These are phyloP conservation scores for Aspergillus sp. DNA, from an alignment of 2,329 filamentous ascomycete species.

Conservation along the genomic window DNA sequence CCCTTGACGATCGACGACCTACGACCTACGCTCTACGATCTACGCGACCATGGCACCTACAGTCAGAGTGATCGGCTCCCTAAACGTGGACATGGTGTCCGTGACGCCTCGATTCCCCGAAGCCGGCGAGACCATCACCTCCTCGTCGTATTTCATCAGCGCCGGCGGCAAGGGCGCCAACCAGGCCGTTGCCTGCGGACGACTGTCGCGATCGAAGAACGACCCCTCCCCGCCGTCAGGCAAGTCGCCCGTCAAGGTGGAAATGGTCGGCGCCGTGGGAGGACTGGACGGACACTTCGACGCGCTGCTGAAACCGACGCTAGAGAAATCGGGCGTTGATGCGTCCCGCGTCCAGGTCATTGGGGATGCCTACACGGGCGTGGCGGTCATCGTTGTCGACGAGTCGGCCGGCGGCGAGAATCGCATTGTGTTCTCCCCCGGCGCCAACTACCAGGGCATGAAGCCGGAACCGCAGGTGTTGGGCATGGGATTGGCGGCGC, in stretches of 20 bases:
- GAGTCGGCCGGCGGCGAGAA: conserved; percentile 68
- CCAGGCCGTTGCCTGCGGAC: conserved; percentile 85
- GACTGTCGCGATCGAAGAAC: conserved; percentile 64
- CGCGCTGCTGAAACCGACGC: conserved; percentile 56
- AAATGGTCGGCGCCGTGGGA: conserved; percentile 75
- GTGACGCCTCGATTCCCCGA: conserved; percentile 79
- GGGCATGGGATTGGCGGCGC: conserved; percentile 34
- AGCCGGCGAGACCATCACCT: conserved; percentile 83
- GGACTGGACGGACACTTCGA: conserved; percentile 62
- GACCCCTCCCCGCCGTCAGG: conserved; percentile 11
- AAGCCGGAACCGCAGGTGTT: conserved; percentile 41
- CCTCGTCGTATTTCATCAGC: conserved; percentile 73
- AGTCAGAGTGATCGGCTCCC: conserved; percentile 85
- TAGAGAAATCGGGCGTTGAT: conserved; percentile 63
- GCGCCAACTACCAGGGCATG: conserved; percentile 62
- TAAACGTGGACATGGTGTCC: conserved; percentile 92
- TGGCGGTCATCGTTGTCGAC: conserved; percentile 76
- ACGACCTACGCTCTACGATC: too few relatives aligned
- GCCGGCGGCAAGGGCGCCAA: conserved; percentile 94
- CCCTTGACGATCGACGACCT: not conserved
- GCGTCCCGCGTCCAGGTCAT: conserved; percentile 53
- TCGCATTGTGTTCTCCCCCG: conserved; percentile 70
- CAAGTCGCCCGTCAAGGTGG: conserved; percentile 47
- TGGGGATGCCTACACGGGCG: conserved; percentile 58
- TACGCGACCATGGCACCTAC: conserved; percentile 39